phyloP scores from a whole-genome alignment of 495 filamentous ascomycete species.

The Penicillium fimorum region DNA sequence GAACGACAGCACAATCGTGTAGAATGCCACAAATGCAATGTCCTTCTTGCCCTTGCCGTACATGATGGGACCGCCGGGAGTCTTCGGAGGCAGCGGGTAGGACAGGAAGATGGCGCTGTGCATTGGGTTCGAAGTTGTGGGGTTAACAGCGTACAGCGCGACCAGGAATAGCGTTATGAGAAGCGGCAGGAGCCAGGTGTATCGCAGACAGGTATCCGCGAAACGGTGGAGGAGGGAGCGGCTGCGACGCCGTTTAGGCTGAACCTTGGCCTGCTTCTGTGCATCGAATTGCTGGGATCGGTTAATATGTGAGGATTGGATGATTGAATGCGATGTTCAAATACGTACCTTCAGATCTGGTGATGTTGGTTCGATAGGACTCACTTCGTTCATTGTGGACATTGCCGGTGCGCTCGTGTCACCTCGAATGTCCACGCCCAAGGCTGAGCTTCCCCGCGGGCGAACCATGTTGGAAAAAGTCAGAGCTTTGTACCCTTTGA shows the following conservation, averaged over 20 bases:
- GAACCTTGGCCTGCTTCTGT: conserved; percentile 40
- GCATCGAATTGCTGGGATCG: conserved; percentile 23
- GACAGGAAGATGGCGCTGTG: conserved; percentile 90
- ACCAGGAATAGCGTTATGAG: conserved; percentile 64
- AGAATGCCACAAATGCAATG: conserved; percentile 84
- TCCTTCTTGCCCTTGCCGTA: conserved; percentile 91
- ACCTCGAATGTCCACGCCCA: conserved; percentile 52
- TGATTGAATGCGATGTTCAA: neutral
- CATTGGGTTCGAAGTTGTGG: conserved; percentile 76
- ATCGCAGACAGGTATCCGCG: conserved; percentile 63
- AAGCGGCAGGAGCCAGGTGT: conserved; percentile 81
- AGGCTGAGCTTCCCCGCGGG: conserved; percentile 46
- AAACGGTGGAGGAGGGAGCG: conserved; percentile 64
- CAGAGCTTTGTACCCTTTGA: neutral
- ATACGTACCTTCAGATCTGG: conserved; percentile 42
- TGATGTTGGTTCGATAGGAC: conserved; percentile 43
- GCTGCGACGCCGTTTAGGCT: conserved; percentile 50
- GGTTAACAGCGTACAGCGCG: conserved; percentile 71
- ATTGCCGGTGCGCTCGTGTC: conserved; percentile 53
- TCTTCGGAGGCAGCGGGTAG: conserved; percentile 66
- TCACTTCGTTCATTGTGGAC: conserved; percentile 51
- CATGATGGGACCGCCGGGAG: conserved; percentile 56
- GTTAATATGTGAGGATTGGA: conserved; percentile 16
- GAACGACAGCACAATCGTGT: conserved; percentile 85
- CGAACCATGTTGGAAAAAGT: conserved; percentile 37